Base-by-base conservation (phyloP, 768 basidiomycete species). In the Pleurotus eryngii region DNA sequence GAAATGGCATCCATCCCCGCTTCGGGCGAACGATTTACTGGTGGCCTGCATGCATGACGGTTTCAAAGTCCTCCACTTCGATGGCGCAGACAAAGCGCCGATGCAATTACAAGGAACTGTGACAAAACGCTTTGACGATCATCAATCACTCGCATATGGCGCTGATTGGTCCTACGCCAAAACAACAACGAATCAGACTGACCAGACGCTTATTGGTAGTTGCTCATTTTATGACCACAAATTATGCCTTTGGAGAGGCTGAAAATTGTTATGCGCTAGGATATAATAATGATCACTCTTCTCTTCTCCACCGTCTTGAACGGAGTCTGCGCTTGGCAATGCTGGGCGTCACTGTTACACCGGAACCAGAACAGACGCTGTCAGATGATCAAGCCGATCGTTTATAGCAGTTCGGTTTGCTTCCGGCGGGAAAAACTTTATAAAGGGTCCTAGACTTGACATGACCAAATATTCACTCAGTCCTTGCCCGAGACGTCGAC, bases 1-100 rank as follows among this genome's bases (percentile, higher is more conserved):
- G 57, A 95, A 96, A 70, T 99, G 95, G 93, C 94, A 98, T 71
- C 94, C 95, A 5, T 81, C 81, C 4, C 61, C 77, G 2, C 62
- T 66, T n/a, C 81, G 94, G 46, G 81, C 79, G 60, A 65, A 80
- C 38, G 90, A 95, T 65, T 77, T 98, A 1, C 81, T 98, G 17
- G 85, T 94, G n/a, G 97, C 95, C 0, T 94, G 91, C 66, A 99
- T 98, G 97, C 95, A 96, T 67, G 94, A 94, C 60, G 95, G 96
- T 8, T 95, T 93, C 80, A 97, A 97, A 67, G 77, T 96, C 5
- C 69, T 94, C 46, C 76, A 70, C 1, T 83, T 91, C 57, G 71
- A 67, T 42, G 55, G 15, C 17, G 46, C 57, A 24, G 62, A 53
- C 20, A 30, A 68, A 55, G 20, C 46, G 58, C 4, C 18, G 61